Base-by-base conservation (phyloP, 768 basidiomycete genomes). In the Mycena epipterygia region DNA sequence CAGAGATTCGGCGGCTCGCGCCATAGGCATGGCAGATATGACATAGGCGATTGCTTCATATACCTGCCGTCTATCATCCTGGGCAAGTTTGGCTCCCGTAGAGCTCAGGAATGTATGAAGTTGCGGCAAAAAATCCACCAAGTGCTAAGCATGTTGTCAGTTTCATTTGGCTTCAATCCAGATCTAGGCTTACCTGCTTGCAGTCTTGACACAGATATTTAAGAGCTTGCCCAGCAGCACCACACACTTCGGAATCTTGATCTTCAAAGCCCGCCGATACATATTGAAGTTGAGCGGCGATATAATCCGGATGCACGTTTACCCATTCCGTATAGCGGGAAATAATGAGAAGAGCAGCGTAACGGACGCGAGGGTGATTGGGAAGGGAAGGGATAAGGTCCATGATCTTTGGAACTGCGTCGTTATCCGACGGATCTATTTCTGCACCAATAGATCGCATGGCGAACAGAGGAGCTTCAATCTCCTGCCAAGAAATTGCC, bases 361-460 rank as follows among this genome's bases (percentile, higher is more conserved):
- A 99, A 67, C 94, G 96, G 71, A 99, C 94, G 57, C 91, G 89
- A 51, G 96, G 96, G 79, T 99, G 97, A 49, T 84, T 82, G 2
- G 98, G 98, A 30, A 99, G 90, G 29, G 89, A 90, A 6, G 97
- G 96, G 33, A 99, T 90, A 52, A 98, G 87, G 76, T 96, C 94
- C 90, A 99, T 95, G 76, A 99, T 97, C 79, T 95, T 95, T 2
- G 97, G 96, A n/a, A 99, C 91, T 39, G 94, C 91, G 69, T 87
- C 89, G 56, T 94, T 88, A 79, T 99, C 97, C 44, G 86, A 83
- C 12, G 90, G 84, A 75, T 98, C 94, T 27, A 99, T 88, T 80
- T 97, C 93, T 6, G 95, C 97, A 13, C 98, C 98, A 95, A 99
- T 99, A 16, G 97, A 96, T 51, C 98, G 89, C 92, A 99, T 92